Evolutionary conservation across 306 rosid genomes (phyloP).

Genomic region (Psophocarpus tetragonolobus): DNA sequence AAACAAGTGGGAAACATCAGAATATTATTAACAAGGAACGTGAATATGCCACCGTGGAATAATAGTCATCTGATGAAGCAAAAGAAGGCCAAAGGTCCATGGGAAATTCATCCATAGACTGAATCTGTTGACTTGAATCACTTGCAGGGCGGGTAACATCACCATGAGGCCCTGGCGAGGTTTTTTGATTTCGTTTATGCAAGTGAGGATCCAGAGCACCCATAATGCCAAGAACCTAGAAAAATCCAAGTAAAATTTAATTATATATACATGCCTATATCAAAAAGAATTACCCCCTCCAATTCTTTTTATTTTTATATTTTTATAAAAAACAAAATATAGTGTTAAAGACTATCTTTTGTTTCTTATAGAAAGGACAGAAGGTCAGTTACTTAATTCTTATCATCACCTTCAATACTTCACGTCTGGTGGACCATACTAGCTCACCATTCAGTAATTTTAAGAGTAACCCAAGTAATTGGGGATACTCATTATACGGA

Average conservation of each 20-base stretch:
- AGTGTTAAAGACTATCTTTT: too few relatives aligned
- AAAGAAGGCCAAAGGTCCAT: constrained; percentile 93
- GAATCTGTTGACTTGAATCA: constrained; percentile 92
- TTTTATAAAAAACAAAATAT: too few relatives aligned
- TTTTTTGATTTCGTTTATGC: constrained; percentile 81
- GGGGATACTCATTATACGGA: constrained; percentile 93
- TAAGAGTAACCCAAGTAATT: constrained; percentile 80
- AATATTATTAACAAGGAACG: constrained; percentile 11
- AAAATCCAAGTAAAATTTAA: constrained; percentile 35
- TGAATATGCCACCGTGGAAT: constrained; percentile 70
- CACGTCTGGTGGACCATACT: constrained; percentile 98
- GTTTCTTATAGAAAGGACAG: too few relatives aligned
- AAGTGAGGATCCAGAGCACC: constrained; percentile 98
- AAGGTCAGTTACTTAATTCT: constrained; percentile 27
- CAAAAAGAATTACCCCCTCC: constrained; percentile 27
- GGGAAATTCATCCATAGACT: constrained; percentile 85
- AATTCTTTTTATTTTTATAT: too few relatives aligned
- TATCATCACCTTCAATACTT: constrained; percentile 82
- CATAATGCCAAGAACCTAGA: constrained; percentile 95
- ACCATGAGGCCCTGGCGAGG: constrained; percentile 82
- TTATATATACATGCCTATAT: not conserved
- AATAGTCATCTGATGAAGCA: constrained; percentile 93
- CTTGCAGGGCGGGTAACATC: constrained; percentile 77
- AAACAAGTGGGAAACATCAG: constrained; percentile 14
- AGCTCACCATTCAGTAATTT: constrained; percentile 93